Percentiles rank a stretch among this genome's conserved stretches.
Evolutionary conservation across 2,329 filamentous ascomycete genomes (phyloP).

Genomic region (Elsinoe batatas): DNA sequence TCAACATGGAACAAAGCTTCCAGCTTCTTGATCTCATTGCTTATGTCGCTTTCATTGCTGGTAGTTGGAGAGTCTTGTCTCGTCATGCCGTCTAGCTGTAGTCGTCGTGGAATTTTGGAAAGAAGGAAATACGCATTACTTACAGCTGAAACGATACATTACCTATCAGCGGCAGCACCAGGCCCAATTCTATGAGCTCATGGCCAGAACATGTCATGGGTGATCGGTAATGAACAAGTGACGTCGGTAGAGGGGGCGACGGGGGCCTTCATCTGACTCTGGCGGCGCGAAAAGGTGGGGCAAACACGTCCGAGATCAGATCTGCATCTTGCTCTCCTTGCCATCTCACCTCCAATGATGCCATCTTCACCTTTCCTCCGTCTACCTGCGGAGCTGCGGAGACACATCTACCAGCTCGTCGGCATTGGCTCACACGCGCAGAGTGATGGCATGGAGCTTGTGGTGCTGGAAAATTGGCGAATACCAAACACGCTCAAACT

Average conservation of each 20-base stretch:
- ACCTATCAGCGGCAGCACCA: background rate
- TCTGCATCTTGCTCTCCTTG: background rate
- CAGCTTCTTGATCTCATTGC: constrained; percentile 62
- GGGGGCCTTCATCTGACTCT: background rate
- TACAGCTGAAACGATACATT: background rate
- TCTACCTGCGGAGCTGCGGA: background rate
- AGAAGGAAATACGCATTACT: background rate
- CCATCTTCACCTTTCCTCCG: background rate
- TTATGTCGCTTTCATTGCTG: background rate
- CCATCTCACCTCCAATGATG: background rate
- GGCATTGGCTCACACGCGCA: background rate
- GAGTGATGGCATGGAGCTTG: background rate
- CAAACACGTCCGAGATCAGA: constrained; percentile 1
- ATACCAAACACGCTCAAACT: background rate
- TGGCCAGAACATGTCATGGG: constrained; percentile 5
- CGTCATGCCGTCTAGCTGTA: background rate
- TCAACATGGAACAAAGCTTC: constrained; percentile 73
- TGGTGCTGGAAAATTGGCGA: background rate
- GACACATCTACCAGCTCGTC: background rate
- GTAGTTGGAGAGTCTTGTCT: background rate
- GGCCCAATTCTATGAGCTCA: background rate
- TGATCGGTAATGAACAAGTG: background rate
- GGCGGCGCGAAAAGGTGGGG: background rate
- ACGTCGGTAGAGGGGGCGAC: background rate
- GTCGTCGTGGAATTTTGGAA: background rate